Conservation (phyloP, 768 basidiomycete species). For the Scleroderma citrinum region DNA sequence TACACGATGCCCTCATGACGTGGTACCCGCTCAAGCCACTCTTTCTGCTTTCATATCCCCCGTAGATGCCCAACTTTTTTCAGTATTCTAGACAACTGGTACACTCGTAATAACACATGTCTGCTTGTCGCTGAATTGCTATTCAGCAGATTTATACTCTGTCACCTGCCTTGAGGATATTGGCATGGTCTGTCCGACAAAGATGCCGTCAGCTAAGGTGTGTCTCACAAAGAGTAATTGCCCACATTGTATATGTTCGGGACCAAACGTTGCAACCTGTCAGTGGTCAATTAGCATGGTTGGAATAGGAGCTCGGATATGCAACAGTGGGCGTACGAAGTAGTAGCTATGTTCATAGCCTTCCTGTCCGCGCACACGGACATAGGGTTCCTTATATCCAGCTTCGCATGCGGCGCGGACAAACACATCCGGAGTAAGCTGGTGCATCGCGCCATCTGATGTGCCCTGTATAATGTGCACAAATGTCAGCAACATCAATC, state of each 20-base stretch:
- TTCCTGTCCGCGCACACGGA: constrained; percentile 71
- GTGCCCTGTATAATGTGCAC: constrained; percentile 51
- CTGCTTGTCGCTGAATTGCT: neutral
- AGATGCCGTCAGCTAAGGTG: constrained; percentile 7
- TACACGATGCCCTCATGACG: constrained; percentile 12
- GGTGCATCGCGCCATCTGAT: constrained; percentile 65
- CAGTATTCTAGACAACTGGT: neutral
- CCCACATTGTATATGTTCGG: constrained; percentile 87
- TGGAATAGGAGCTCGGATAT: neutral
- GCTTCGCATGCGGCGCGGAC: constrained; percentile 67
- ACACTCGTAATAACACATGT: neutral
- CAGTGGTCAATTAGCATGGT: neutral
- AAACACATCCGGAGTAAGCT: constrained; percentile 89
- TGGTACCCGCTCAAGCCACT: neutral
- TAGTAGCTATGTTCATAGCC: constrained; percentile 90
- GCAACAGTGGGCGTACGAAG: constrained; percentile 49
- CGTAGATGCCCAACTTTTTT: constrained; percentile 5
- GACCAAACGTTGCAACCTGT: constrained; percentile 84
- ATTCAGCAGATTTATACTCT: neutral
- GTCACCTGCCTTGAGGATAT: constrained; percentile 73
- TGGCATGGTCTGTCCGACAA: constrained; percentile 66
- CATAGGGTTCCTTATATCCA: constrained; percentile 68
- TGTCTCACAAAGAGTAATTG: constrained; percentile 7
- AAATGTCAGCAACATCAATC: neutral
- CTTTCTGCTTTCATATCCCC: constrained; percentile 4